Evolutionary conservation across 257 asterid genomes (phyloP), one percentile per base, ranked within the genome.

Genomic region (Plantago major): DNA sequence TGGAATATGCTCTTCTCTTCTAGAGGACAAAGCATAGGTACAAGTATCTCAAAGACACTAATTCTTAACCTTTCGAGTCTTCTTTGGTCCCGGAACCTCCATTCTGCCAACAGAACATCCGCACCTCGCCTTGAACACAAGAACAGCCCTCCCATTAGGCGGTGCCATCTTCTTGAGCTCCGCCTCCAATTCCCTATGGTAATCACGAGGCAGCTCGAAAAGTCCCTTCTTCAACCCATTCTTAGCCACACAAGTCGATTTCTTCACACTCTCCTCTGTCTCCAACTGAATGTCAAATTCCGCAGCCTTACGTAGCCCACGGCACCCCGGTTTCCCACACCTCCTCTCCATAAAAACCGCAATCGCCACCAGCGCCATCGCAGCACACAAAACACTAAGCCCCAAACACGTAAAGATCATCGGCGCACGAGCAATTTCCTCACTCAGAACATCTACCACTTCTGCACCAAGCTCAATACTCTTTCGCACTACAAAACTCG

Each of bases 151-250:
- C 63, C 99, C 99, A 64, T 93, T 93, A 33, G 81, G 83, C 0
- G 99, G 99, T 9, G 95, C 97, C 95, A 89, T 80, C 79, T 85
- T 83, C 90, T 85, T 93, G 30, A 93, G 96, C 89, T 93, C 97
- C 1, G 90, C 88, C 76, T 89, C 99, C 70, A 93, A 37, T 64
- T 86, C 96, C 80, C 83, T 67, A 45, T 89, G 95, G 55, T 82
- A 95, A 67, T 86, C 97, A 6, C 88, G 87, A 15, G 86, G 87
- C 80, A 89, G 57, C 70, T 86, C 88, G 38, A 89, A 84, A 11
- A 93, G 22, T 5, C 97, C 99, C 68, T 79, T 80, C 69, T 76
- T 84, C 16, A 75, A 66, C 13, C 79, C 87, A 48, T 67, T 58
- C 55, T 74, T 81, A 0, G 74, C 65, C 7, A 49, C 15, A 46